Evolutionary conservation across 1,139 yeast genomes (phyloP).

Genomic region (Pichia sp.): DNA sequence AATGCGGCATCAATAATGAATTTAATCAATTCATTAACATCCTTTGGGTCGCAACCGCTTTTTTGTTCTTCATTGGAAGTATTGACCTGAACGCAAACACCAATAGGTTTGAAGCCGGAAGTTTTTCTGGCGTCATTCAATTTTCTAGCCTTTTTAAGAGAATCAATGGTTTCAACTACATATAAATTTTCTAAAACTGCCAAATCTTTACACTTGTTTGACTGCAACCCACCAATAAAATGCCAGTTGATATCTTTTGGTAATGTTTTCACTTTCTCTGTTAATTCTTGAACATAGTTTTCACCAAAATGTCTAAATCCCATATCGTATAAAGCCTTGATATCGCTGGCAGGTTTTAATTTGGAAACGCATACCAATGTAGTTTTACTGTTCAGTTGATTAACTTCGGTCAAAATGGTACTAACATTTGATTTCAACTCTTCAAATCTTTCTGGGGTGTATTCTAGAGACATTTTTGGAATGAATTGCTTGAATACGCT

Average conservation of each 20-base stretch:
- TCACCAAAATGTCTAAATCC: conserved; percentile 97
- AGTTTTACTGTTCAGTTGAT: conserved; percentile 14
- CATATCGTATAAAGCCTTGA: conserved; percentile 62
- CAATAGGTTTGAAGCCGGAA: conserved; percentile 32
- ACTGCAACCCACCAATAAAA: conserved; percentile 87
- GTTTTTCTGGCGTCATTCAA: conserved; percentile 57
- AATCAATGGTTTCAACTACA: conserved; percentile 83
- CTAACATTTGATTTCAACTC: conserved; percentile 22
- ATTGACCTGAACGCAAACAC: conserved; percentile 76
- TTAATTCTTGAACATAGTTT: conserved; percentile 91
- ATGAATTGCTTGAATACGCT: conserved; percentile 15
- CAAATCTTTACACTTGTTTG: conserved; percentile 82
- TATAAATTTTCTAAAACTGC: conserved; percentile 65
- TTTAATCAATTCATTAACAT: conserved; percentile 36
- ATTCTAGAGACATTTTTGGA: conserved; percentile 22
- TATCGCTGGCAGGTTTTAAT: conserved; percentile 80
- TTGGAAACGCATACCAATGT: conserved; percentile 58
- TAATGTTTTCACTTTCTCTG: conserved; percentile 58
- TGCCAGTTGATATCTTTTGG: conserved; percentile 95
- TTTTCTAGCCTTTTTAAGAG: conserved; percentile 74
- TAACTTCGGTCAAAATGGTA: conserved; percentile 16
- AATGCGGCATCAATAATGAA: conserved; percentile 48
- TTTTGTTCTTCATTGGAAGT: conserved; percentile 88
- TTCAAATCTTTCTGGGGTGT: conserved; percentile 20
- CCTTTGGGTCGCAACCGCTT: conserved; percentile 52